A percentile compares a stretch with the other conserved stretches of the same genome.
Conservation (phyloP, 257 asterid species). For the Nicotiana tabacum region DNA sequence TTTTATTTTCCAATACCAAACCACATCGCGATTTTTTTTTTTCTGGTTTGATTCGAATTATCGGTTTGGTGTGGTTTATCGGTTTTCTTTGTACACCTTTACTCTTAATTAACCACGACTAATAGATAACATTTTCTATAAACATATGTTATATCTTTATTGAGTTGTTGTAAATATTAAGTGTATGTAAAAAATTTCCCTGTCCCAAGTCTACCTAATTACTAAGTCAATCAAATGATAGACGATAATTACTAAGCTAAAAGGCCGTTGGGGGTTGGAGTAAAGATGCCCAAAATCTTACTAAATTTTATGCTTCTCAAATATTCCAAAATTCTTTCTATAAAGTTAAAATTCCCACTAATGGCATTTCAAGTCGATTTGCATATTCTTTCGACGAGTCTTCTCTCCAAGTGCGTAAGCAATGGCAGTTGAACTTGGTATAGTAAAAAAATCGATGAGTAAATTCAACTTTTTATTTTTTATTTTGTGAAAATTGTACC, state of each 20-base stretch:
- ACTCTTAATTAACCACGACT: neutral
- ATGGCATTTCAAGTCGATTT: neutral
- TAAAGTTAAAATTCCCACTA: constrained; percentile 7
- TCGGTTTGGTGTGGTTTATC: too few species aligned
- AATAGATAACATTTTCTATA: neutral
- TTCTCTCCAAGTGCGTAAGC: neutral
- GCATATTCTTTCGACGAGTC: neutral
- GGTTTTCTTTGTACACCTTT: too few species aligned
- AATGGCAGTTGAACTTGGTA: neutral
- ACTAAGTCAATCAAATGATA: neutral
- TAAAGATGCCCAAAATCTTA: neutral
- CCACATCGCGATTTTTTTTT: too few species aligned
- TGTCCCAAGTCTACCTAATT: neutral
- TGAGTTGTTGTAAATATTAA: neutral
- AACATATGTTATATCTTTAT: neutral
- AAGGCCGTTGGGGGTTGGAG: neutral
- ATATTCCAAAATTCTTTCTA: neutral
- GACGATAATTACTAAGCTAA: neutral
- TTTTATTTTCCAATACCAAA: too few species aligned
- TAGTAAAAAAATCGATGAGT: neutral
- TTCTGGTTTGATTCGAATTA: too few species aligned
- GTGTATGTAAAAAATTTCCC: neutral
- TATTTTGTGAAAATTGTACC: neutral
- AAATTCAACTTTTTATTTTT: neutral
- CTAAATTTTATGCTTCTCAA: constrained; percentile 5